These are phyloP conservation scores for Tuber indicum DNA, from an alignment of 495 filamentous ascomycete genomes.

Conservation along the genomic window DNA sequence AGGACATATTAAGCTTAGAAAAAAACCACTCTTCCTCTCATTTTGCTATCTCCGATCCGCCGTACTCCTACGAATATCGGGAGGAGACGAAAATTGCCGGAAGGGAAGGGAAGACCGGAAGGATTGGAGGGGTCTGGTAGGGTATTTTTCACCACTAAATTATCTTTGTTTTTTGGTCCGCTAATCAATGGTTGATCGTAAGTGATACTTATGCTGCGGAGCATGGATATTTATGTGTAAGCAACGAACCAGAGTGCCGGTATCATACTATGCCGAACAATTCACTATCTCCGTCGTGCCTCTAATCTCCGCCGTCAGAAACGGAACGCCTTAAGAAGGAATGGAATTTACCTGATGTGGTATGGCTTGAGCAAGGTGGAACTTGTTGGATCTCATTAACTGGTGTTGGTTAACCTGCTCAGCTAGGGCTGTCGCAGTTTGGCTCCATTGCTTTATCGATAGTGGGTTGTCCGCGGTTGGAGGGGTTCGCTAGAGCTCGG, in stretches of 20 bases:
- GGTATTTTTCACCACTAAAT: background rate
- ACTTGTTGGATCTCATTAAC: too few relatives aligned
- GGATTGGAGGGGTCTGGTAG: background rate
- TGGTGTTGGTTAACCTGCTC: too few relatives aligned
- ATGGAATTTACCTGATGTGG: too few relatives aligned
- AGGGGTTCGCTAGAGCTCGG: slow-evolving; percentile 39
- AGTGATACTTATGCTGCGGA: background rate
- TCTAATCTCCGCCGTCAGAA: too few relatives aligned
- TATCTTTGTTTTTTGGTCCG: background rate
- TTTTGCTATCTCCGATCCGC: background rate
- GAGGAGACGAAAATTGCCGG: background rate
- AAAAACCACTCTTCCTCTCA: background rate
- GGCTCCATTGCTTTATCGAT: too few relatives aligned
- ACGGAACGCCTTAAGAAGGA: too few relatives aligned
- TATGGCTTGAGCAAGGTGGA: too few relatives aligned
- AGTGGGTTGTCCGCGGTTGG: background rate
- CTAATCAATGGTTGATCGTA: background rate
- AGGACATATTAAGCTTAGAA: background rate
- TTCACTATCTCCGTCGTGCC: too few relatives aligned
- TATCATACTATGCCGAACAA: too few relatives aligned
- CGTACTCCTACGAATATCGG: background rate
- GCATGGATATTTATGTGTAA: slow-evolving; percentile 16
- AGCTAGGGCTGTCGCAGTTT: too few relatives aligned
- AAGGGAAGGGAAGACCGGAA: background rate
- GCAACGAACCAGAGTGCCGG: slow-evolving; percentile 28